Base-by-base conservation (phyloP, 441 rosid genomes). In the Gossypium gossypioides region DNA sequence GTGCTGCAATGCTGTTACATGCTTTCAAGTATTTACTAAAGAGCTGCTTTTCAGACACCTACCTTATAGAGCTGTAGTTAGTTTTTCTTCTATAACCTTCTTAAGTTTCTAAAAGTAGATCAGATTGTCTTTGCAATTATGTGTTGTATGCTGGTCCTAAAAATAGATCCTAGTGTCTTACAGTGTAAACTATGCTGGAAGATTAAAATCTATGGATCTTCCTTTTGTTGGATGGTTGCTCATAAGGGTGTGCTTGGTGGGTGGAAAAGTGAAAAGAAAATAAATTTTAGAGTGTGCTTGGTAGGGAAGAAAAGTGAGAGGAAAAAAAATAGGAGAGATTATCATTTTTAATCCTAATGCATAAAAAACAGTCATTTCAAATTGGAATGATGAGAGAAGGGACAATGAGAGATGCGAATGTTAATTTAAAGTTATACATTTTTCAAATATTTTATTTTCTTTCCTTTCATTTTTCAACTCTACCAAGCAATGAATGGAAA, bases 151-250 rank as follows among this genome's bases (percentile, higher is more conserved):
- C 34, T 65, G 19, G 1, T 65, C 18, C 6, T 44, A 44, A 46
- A 40, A 44, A 46, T 44, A 65, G 29, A 65, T 13, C 16, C 3
- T 10, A 63, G n/a, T 21, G 9, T 64, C 18, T 18, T 60, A 34
- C 3, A 9, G 21, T 40, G 24, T 37, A n/a, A 37, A 42, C 10
- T 63, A 40, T 64, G 16, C 10, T 22, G 56, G 37, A 52, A 18
- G 34, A 65, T 65, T 22, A 19, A 19, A 13, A 65, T 65, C 34
- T 44, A 1, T 22, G 55, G 55, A 65, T 65, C 50, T 42, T 65
- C 69, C 69, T 10, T 1, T 46, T 46, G 70, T 66, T 66, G 56
- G n/a, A 44, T 66, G 13, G 12, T 62, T 22, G 34, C 57, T 66
- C 37, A 13, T 46, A 27, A 67, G 42, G 54, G 46, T 9, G 46